A percentile compares a stretch with the other conserved stretches of the same genome.
Evolutionary conservation across 768 basidiomycete species (phyloP).

Genomic region (Phaeotremella skinneri): DNA sequence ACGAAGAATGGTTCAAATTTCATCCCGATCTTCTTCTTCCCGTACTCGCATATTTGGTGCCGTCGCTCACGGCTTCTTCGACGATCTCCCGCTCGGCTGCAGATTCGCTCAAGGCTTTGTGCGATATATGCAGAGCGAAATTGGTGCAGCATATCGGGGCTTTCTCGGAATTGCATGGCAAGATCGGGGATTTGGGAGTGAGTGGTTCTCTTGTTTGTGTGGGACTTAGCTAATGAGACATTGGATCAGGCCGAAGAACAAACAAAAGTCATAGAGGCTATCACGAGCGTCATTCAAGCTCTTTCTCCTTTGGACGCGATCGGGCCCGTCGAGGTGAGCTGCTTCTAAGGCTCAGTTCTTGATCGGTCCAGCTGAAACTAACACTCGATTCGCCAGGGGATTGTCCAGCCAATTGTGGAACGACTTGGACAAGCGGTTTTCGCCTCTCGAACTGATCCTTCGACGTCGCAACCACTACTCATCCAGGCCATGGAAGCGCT

Average conservation of each 20-base stretch:
- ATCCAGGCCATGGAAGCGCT: slow-evolving; percentile 76
- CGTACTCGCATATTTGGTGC: slow-evolving; percentile 63
- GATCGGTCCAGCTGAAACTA: slow-evolving; percentile 1
- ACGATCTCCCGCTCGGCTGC: slow-evolving; percentile 62
- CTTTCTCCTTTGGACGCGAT: slow-evolving; percentile 75
- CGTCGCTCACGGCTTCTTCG: slow-evolving; percentile 55
- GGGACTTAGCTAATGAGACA: not conserved
- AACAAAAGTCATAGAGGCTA: slow-evolving; percentile 84
- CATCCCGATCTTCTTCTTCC: slow-evolving; percentile 62
- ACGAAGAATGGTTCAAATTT: slow-evolving; percentile 53
- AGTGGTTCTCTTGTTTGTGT: slow-evolving; percentile 36
- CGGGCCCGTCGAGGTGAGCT: slow-evolving; percentile 66
- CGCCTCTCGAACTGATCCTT: slow-evolving; percentile 53
- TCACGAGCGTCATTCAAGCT: slow-evolving; percentile 90
- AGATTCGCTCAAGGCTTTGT: slow-evolving; percentile 76
- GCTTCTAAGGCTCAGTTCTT: not conserved
- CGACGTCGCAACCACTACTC: slow-evolving; percentile 65
- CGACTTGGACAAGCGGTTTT: slow-evolving; percentile 57
- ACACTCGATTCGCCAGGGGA: slow-evolving; percentile 56
- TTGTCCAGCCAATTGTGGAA: slow-evolving; percentile 70
- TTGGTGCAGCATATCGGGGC: slow-evolving; percentile 78
- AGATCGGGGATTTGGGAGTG: slow-evolving; percentile 71
- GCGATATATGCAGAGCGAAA: slow-evolving; percentile 82
- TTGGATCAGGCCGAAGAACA: slow-evolving; percentile 59
- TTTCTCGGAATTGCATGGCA: slow-evolving; percentile 78